These are phyloP conservation scores for Blastobotrys niveus DNA, from an alignment of 1,139 yeast genomes.

Conservation along the genomic window DNA sequence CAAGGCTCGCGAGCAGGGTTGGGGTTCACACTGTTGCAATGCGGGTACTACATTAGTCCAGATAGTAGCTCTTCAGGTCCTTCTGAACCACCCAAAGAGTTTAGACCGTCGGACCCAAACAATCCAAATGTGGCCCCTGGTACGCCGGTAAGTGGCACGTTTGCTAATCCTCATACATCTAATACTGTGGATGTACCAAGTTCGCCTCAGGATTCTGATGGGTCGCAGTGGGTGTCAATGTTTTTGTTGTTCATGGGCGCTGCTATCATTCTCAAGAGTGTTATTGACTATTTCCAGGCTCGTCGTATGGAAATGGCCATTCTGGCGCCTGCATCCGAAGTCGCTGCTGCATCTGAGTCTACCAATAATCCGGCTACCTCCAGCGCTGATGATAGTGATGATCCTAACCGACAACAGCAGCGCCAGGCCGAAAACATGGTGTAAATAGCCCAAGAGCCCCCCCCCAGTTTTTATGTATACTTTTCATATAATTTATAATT, in stretches of 20 bases:
- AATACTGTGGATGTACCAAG: constrained; percentile 13
- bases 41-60: constrained; percentile 71
- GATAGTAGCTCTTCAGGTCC: constrained; percentile 33
- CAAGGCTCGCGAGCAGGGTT: constrained; percentile 93
- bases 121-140: constrained; percentile 32
- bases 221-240: constrained; percentile 40
- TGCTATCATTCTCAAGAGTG: constrained; percentile 58
- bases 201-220: constrained; percentile 10
- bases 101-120: constrained; percentile 37
- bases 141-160: constrained; percentile 31
- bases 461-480: not conserved
- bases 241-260: constrained; percentile 63
- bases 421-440: not conserved
- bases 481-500: not conserved
- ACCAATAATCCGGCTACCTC: not conserved
- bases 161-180: constrained; percentile 21
- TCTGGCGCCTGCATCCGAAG: constrained; percentile 16
- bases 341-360: constrained; percentile 1
- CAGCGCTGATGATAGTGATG: constrained; percentile 13
- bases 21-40: constrained; percentile 75
- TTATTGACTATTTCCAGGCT: constrained; percentile 69
- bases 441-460: not conserved
- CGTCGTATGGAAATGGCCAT: constrained; percentile 67
- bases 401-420: not conserved
- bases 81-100: constrained; percentile 39